phyloP scores from a whole-genome alignment of 257 asterid species.

The Solanum etuberosum region DNA sequence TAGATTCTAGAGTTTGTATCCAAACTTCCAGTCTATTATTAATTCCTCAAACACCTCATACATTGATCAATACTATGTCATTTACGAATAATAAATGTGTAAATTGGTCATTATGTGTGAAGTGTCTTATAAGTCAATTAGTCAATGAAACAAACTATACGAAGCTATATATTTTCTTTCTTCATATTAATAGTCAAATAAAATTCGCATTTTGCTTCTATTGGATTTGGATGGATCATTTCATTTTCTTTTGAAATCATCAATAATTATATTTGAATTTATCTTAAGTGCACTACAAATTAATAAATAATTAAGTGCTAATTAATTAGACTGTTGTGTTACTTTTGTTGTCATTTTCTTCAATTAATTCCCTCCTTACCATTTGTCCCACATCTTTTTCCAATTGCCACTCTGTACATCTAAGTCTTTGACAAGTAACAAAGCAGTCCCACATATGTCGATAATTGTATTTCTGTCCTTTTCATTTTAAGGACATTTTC shows the following conservation, averaged over 20 bases:
- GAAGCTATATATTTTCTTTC: background rate
- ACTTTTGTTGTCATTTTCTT: background rate
- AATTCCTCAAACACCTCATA: rapidly evolving
- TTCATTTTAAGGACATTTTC: background rate
- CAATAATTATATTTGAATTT: background rate
- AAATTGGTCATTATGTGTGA: background rate
- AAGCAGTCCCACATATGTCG: background rate
- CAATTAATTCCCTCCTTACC: background rate
- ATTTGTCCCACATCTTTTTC: background rate
- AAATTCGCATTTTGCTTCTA: background rate
- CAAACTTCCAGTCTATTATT: background rate
- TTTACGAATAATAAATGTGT: background rate
- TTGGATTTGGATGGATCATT: background rate
- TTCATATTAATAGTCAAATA: background rate
- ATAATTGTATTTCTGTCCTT: background rate
- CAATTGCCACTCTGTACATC: background rate
- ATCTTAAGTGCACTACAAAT: background rate
- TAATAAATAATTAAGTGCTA: background rate
- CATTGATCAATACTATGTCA: background rate
- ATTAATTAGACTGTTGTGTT: background rate
- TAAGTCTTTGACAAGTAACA: background rate
- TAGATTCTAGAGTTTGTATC: background rate
- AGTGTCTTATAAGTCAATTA: background rate
- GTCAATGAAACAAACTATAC: background rate
- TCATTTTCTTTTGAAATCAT: background rate